Conservation (phyloP, 192 early-diverging fungal genomes). For the Physocladia obscura region DNA sequence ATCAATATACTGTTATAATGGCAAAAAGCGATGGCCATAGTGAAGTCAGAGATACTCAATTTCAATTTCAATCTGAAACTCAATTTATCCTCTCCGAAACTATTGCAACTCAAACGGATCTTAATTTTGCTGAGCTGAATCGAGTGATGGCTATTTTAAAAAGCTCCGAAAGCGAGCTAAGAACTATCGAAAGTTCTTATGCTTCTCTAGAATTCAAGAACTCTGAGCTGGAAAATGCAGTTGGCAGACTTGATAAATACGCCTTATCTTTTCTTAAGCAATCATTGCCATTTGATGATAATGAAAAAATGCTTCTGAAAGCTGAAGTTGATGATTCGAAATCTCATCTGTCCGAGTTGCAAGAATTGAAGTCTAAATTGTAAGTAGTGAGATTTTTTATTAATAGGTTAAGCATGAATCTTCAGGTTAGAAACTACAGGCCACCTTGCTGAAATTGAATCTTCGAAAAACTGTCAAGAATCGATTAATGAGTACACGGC, state of each 20-base stretch:
- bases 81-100: too few species aligned
- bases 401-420: too few species aligned
- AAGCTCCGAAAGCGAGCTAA: not conserved
- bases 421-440: too few species aligned
- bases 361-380: slow-evolving; percentile 15
- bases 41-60: too few species aligned
- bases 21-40: too few species aligned
- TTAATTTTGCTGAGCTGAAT: not conserved
- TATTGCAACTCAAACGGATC: slow-evolving; percentile 4
- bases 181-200: too few species aligned
- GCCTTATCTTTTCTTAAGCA: not conserved
- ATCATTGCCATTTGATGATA: not conserved
- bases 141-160: not conserved
- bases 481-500: not conserved
- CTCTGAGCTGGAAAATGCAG: not conserved
- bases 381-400: too few species aligned
- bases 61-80: too few species aligned
- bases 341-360: slow-evolving; percentile 9
- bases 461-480: not conserved
- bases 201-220: not conserved
- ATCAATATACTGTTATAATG: too few species aligned
- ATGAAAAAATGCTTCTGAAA: slow-evolving; percentile 10
- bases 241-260: not conserved
- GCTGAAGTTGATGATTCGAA: slow-evolving; percentile 15
- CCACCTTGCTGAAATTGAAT: slow-evolving; percentile 6